These are phyloP conservation scores for Kregervanrija pseudodelftensis DNA, from an alignment of 805 yeast genomes.

Conservation along the genomic window DNA sequence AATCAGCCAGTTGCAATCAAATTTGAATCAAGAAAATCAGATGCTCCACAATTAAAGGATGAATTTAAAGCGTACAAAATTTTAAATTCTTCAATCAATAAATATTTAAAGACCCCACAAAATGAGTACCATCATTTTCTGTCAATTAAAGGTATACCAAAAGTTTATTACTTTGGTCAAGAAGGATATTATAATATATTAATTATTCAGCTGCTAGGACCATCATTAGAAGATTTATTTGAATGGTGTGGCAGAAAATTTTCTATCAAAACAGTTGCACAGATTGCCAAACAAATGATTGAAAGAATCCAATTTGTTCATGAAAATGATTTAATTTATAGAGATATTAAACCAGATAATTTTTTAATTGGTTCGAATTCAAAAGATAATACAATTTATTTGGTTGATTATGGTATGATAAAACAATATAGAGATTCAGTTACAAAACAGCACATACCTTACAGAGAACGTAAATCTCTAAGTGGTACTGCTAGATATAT, in stretches of 20 bases:
- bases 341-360: conserved; percentile 83
- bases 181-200: conserved; percentile 76
- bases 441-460: conserved; percentile 75
- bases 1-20: conserved; percentile 63
- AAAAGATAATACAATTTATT: conserved; percentile 49
- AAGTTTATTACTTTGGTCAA: conserved; percentile 78
- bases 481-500: conserved; percentile 84
- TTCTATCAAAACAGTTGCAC: conserved; percentile 63
- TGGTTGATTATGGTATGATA: conserved; percentile 85
- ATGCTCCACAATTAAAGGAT: conserved; percentile 78
- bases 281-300: conserved; percentile 74
- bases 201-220: conserved; percentile 75
- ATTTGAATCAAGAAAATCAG: conserved; percentile 70
- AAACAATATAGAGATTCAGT: conserved; percentile 77
- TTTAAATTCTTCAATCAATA: conserved; percentile 45
- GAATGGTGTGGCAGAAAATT: conserved; percentile 84
- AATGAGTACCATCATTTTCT: conserved; percentile 16
- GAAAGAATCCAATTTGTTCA: conserved; percentile 65
- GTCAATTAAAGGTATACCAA: conserved; percentile 59
- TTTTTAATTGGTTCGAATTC: conserved; percentile 64
- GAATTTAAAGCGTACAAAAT: conserved; percentile 75
- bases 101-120: conserved; percentile 19
- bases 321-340: conserved; percentile 66
- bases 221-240: conserved; percentile 74
- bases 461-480: conserved; percentile 70